Conservation (phyloP, 1,139 yeast genomes). For the Kodamaea sp. region DNA sequence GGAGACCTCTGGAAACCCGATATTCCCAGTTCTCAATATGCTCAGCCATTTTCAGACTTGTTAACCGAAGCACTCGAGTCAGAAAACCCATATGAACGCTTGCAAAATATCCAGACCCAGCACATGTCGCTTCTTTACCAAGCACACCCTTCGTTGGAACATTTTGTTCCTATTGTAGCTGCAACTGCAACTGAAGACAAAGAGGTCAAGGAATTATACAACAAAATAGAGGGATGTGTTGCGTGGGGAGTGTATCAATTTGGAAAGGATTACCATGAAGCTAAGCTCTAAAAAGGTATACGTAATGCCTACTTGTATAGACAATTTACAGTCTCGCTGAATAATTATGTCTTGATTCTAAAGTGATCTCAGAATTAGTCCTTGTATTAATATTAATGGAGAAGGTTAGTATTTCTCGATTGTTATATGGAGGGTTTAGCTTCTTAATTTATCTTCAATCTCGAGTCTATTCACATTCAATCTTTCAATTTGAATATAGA, state of each 20-base stretch:
- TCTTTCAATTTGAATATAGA: no score
- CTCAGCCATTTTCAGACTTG: slow-evolving; percentile 48
- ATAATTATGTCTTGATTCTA: no score
- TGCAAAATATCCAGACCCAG: slow-evolving; percentile 33
- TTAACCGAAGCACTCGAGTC: slow-evolving; percentile 35
- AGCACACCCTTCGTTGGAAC: slow-evolving; percentile 79
- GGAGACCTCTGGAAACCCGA: slow-evolving; percentile 42
- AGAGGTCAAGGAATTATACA: slow-evolving; percentile 50
- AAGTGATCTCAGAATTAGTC: no score
- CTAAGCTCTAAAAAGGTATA: no score
- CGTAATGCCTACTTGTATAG: no score
- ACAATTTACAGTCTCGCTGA: no score
- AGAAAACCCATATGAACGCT: slow-evolving; percentile 23
- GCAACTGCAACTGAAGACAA: slow-evolving; percentile 58
- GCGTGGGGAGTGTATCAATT: slow-evolving; percentile 73
- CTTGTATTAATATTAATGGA: no score
- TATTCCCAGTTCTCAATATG: slow-evolving; percentile 45
- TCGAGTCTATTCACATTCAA: no score
- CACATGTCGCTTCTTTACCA: slow-evolving; percentile 37
- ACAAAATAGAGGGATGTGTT: slow-evolving; percentile 44
- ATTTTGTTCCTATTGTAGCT: slow-evolving; percentile 67
- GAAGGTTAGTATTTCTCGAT: no score
- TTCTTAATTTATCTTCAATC: no score
- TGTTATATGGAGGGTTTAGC: no score
- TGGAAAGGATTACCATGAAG: not conserved